Percentiles rank a stretch among this genome's conserved stretches.
Conservation (phyloP, 1,284 basidiomycete species). For the Thelephora terrestris region DNA sequence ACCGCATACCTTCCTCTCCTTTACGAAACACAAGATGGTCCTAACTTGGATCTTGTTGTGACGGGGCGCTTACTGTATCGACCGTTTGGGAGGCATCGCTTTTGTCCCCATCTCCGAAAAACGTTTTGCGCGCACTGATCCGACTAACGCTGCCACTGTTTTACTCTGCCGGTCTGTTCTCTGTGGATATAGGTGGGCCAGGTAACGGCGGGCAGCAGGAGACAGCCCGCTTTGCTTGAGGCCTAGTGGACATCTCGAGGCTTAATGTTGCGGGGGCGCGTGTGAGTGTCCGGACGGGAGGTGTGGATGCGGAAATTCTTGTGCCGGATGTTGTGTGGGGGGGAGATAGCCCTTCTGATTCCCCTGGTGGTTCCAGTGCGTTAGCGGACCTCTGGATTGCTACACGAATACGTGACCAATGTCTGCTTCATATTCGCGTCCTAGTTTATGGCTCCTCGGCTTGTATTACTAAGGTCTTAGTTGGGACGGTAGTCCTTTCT, state of each 20-base stretch:
- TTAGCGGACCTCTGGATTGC: neutral
- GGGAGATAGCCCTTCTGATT: constrained; percentile 9
- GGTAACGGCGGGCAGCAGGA: constrained; percentile 14
- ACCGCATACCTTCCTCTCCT: constrained; percentile 30
- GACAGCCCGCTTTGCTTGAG: constrained; percentile 31
- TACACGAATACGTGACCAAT: neutral
- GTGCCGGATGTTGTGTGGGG: constrained; percentile 39
- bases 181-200: neutral
- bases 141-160: constrained; percentile 38
- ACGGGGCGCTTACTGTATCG: constrained; percentile 60
- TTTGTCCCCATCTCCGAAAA: constrained; percentile 45
- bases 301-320: constrained; percentile 43
- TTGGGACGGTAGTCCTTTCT: neutral
- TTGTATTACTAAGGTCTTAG: neutral
- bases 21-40: constrained; percentile 11
- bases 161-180: constrained; percentile 31
- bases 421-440: neutral
- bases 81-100: constrained; percentile 34
- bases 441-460: neutral
- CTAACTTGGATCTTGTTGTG: constrained; percentile 40
- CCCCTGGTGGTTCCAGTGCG: neutral
- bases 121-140: constrained; percentile 36
- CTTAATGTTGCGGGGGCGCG: constrained; percentile 52
- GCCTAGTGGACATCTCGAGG: constrained; percentile 48
- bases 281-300: constrained; percentile 31